Base-by-base conservation (phyloP, 129 eudicot species). In the Centrapalus pauciflorus region DNA sequence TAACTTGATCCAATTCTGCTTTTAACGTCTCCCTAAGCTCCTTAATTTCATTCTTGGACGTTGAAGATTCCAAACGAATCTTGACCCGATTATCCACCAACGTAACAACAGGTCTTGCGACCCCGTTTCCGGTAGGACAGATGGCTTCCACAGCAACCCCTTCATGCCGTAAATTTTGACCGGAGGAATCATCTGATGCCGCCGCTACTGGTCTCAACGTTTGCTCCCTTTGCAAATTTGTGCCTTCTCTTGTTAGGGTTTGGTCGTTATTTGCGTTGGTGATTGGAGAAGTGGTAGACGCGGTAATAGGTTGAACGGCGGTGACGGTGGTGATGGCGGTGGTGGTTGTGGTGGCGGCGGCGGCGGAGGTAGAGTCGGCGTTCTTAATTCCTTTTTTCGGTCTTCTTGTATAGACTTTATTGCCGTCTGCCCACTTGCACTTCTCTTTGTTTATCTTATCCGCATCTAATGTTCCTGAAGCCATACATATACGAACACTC, bases 401-500 rank as follows among this genome's bases (percentile, higher is more conserved):
- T 51, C 72, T 85, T 24, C 96, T 74, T 1, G 84, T 80, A 35
- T 93, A 93, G 46, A 93, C 96, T 63, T 81, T 84, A 63, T 64
- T 52, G 48, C 60, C 70, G 1, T 75, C 89, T 3, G 72, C 84
- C 87, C 90, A 85, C 55, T 78, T 70, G 40, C 51, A 43, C 72
- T 76, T 77, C 68, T 76, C 87, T 76, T 79, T 82, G 54, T 61
- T 46, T 19, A 71, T 71, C 76, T 80, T 87, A 21, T 63, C 78
- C 40, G 76, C 83, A 68, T 79, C 90, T 69, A 81, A 65, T 34
- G 79, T 71, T 79, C 75, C 95, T 30, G 98, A 83, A 86, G 76
- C 98, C 98, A 93, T 88, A 81, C 91, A 90, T 72, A 71, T 65
- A 87, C 73, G 61, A 23, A 62, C 75, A 60, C 79, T 65, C 56